These are phyloP conservation scores for Ailanthus altissimus DNA, from an alignment of 345 rosid species.

Conservation along the genomic window DNA sequence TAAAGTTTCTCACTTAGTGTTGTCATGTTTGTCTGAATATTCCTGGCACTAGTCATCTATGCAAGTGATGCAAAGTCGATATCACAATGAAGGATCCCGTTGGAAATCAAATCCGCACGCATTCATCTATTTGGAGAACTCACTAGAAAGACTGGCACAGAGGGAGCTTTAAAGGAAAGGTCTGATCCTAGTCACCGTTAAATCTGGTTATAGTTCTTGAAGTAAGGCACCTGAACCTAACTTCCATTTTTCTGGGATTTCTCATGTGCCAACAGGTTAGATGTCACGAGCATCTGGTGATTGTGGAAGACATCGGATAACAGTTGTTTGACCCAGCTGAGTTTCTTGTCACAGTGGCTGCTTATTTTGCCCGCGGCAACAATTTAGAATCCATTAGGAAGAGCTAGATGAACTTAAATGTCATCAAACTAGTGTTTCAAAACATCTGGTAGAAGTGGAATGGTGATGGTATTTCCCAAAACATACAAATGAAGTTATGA, in stretches of 20 bases:
- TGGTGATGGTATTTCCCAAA: neutral
- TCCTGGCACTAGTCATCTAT: neutral
- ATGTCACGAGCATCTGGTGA: too few species aligned
- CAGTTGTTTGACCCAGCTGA: neutral
- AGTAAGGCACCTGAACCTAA: neutral
- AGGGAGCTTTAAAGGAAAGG: slow-evolving; percentile 39
- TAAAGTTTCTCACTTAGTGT: neutral
- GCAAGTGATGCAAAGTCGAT: neutral
- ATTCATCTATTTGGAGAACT: neutral
- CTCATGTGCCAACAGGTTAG: neutral
- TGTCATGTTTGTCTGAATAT: neutral
- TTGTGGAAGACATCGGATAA: too few species aligned
- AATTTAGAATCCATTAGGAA: neutral
- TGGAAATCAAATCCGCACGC: neutral
- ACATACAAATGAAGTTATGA: neutral
- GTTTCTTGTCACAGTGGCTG: neutral
- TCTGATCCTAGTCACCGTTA: neutral
- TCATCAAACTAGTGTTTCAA: neutral
- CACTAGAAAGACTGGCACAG: neutral
- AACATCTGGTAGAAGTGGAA: neutral
- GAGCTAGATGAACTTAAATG: neutral
- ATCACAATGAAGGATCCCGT: too few species aligned
- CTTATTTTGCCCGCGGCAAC: neutral
- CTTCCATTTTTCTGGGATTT: slow-evolving; percentile 5
- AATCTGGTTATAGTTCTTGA: neutral